These are phyloP conservation scores for Aristolochia contorta DNA, from an alignment of 164 flowering plant species.

Conservation along the genomic window DNA sequence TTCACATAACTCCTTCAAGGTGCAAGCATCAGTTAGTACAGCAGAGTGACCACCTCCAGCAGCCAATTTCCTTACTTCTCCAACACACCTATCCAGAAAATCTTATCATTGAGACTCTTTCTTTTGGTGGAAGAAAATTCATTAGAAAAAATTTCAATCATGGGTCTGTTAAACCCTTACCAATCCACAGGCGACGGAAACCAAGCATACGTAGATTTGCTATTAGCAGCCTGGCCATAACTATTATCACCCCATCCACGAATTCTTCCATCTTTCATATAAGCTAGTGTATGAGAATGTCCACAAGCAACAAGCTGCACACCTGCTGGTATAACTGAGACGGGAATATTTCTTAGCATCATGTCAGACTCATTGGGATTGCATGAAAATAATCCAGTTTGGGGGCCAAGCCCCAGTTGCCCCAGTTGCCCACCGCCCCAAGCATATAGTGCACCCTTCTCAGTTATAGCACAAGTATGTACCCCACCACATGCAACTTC, in stretches of 20 bases:
- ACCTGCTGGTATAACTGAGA: constrained; percentile 57
- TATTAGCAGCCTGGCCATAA: constrained; percentile 96
- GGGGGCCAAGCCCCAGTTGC: constrained; percentile 91
- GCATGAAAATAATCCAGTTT: constrained; percentile 60
- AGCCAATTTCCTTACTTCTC: constrained; percentile 78
- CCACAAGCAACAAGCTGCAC: constrained; percentile 88
- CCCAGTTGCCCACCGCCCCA: constrained; percentile 97
- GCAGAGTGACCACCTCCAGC: constrained; percentile 99
- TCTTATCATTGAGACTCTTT: constrained; percentile 6
- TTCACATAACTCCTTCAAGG: constrained; percentile 88
- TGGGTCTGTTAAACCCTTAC: constrained; percentile 22
- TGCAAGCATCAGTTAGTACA: constrained; percentile 86
- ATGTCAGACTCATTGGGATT: constrained; percentile 41
- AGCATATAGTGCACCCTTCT: constrained; percentile 82
- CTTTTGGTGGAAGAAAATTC: neutral
- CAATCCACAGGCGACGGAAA: constrained; percentile 96
- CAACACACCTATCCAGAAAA: constrained; percentile 66
- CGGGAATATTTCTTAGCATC: constrained; percentile 73
- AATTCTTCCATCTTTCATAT: constrained; percentile 71
- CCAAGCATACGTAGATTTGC: constrained; percentile 88
- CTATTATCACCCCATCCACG: constrained; percentile 95
- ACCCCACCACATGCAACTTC: constrained; percentile 93
- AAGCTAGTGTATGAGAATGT: constrained; percentile 84
- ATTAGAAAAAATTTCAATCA: neutral
- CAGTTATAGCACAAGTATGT: constrained; percentile 81